Evolutionary conservation across 139 green algal genomes (phyloP).

Genomic region (Monoraphidium neglectum): DNA sequence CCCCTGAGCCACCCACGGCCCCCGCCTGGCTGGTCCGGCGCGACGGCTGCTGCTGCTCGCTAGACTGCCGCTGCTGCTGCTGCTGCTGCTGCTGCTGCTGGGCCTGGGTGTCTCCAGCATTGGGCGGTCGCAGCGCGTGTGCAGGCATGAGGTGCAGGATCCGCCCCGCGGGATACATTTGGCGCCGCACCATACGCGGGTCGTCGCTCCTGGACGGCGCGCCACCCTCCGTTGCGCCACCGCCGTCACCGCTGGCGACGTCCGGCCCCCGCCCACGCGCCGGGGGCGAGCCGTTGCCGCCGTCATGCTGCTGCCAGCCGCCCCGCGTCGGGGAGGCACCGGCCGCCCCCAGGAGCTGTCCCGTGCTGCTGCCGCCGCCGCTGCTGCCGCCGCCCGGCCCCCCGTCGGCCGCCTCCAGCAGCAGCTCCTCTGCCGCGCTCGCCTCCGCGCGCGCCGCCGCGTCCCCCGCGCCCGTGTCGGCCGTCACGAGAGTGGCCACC

Average conservation of each 20-base stretch:
- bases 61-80: background rate
- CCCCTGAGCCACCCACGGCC: conserved; percentile 14
- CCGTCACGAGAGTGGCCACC: conserved; percentile 15
- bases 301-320: background rate
- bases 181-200: conserved; percentile 28
- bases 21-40: background rate
- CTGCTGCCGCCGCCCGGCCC: background rate
- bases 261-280: too few species aligned
- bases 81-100: conserved; percentile 3
- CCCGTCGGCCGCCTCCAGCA: conserved; percentile 1
- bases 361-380: background rate
- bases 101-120: background rate
- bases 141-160: conserved; percentile 85
- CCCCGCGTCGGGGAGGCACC: background rate
- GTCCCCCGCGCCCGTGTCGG: background rate
- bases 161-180: conserved; percentile 77
- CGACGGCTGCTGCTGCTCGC: background rate
- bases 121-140: background rate
- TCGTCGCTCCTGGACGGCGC: background rate
- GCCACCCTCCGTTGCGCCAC: background rate
- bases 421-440: conserved; percentile 25
- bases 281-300: background rate
- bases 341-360: background rate
- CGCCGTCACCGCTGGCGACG: too few species aligned
- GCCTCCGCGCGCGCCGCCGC: conserved; percentile 5